Evolutionary conservation across 2,329 filamentous ascomycete genomes (phyloP).

Genomic region (Cercospora sp.): DNA sequence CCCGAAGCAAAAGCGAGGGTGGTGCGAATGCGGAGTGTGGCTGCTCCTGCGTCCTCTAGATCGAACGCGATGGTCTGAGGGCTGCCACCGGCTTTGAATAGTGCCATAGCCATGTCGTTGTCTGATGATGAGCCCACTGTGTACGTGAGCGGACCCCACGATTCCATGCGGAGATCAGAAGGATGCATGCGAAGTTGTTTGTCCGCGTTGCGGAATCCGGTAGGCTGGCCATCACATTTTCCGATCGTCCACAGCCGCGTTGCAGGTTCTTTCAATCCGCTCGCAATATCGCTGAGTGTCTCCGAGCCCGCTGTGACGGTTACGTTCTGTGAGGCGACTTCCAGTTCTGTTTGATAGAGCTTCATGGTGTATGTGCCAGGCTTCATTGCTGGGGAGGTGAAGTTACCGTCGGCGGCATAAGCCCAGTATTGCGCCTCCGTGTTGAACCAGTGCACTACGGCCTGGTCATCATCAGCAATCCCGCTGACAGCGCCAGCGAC

Average conservation of each 20-base stretch:
- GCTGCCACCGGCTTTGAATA: constrained; percentile 20
- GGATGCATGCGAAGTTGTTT: constrained; percentile 70
- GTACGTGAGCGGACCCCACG: constrained; percentile 17
- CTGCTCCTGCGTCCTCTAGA: constrained; percentile 13
- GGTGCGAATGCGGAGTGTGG: constrained; percentile 18
- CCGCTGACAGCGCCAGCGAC: constrained; percentile 63
- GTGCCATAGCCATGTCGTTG: constrained; percentile 19
- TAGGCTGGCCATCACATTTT: constrained; percentile 61
- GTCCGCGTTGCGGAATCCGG: constrained; percentile 65
- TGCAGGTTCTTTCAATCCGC: constrained; percentile 49
- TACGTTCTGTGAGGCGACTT: constrained; percentile 53
- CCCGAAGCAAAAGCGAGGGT: constrained; percentile 21
- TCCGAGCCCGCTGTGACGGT: constrained; percentile 53
- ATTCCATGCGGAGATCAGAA: constrained; percentile 43
- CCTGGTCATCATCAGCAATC: constrained; percentile 53
- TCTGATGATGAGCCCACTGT: constrained; percentile 8
- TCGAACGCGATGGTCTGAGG: constrained; percentile 16
- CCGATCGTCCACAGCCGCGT: constrained; percentile 63
- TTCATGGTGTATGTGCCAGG: constrained; percentile 69
- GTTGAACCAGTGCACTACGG: constrained; percentile 67
- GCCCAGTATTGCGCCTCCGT: constrained; percentile 64
- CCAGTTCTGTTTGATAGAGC: constrained; percentile 61
- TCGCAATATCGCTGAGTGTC: constrained; percentile 54
- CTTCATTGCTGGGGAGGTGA: constrained; percentile 66
- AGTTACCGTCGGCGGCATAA: constrained; percentile 56